Conservation (phyloP, 371 early-diverging fungal genomes). For the Rhizopus arrhizus region DNA sequence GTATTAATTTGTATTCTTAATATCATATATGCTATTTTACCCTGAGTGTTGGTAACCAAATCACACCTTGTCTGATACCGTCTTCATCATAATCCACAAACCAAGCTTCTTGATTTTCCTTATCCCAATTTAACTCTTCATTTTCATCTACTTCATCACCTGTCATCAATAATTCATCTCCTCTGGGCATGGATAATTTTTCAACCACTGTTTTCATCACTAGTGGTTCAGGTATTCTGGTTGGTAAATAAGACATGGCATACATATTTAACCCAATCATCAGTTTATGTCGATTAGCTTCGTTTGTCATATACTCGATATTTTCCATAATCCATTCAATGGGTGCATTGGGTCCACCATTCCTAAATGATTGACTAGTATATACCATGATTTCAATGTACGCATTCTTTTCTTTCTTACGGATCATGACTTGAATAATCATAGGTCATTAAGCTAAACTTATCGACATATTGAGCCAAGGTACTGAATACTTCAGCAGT, state of each 20-base stretch:
- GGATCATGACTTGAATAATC: slow-evolving; percentile 54
- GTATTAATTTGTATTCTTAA: background rate
- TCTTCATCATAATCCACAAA: slow-evolving; percentile 42
- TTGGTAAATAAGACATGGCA: slow-evolving; percentile 51
- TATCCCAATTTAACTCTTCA: slow-evolving; percentile 49
- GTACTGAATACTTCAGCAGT: slow-evolving; percentile 37
- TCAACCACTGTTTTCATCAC: slow-evolving; percentile 41
- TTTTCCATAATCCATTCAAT: slow-evolving; percentile 62
- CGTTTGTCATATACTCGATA: slow-evolving; percentile 43
- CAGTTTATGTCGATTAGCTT: slow-evolving; percentile 44
- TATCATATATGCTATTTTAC: slow-evolving; percentile 16
- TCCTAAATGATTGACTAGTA: slow-evolving; percentile 17
- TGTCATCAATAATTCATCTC: slow-evolving; percentile 16
- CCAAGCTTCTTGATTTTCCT: slow-evolving; percentile 48
- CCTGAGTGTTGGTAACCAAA: slow-evolving; percentile 60
- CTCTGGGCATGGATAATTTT: slow-evolving; percentile 18
- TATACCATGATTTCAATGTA: background rate
- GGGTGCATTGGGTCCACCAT: slow-evolving; percentile 60
- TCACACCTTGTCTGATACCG: slow-evolving; percentile 34
- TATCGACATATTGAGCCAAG: slow-evolving; percentile 48
- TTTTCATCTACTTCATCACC: slow-evolving; percentile 8
- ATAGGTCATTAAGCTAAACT: slow-evolving; percentile 68
- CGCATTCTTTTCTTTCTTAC: slow-evolving; percentile 25
- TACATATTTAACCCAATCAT: slow-evolving; percentile 62
- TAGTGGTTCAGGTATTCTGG: slow-evolving; percentile 33